Percentiles rank a stretch among this genome's conserved stretches.
These are phyloP conservation scores for Harringtonia lauricola DNA, from an alignment of 2,329 filamentous ascomycete species.

Conservation along the genomic window DNA sequence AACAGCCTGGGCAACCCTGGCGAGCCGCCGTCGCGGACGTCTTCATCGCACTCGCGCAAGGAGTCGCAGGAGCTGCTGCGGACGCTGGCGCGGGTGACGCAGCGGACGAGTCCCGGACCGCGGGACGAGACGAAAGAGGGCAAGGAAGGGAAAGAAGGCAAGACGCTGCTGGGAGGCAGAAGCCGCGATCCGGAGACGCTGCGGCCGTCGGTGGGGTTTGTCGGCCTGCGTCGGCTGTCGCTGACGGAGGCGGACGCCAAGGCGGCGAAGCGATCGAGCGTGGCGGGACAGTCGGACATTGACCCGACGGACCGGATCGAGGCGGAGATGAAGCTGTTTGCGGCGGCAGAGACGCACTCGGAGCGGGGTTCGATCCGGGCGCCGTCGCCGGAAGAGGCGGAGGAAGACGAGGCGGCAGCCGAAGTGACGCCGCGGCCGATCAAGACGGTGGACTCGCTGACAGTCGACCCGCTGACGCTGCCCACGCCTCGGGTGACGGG, in stretches of 20 bases:
- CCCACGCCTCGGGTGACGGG: constrained; percentile 44
- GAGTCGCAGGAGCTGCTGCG: constrained; percentile 39
- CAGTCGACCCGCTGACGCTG: constrained; percentile 32
- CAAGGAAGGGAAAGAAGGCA: not conserved
- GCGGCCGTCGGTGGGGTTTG: constrained; percentile 31
- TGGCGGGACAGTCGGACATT: constrained; percentile 32
- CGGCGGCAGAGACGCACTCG: constrained; percentile 41
- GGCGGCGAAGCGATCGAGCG: constrained; percentile 34
- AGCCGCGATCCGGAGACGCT: constrained; percentile 5
- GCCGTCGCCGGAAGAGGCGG: constrained; percentile 30
- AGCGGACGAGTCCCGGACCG: constrained; percentile 1
- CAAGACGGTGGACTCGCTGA: constrained; percentile 30
- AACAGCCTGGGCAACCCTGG: not conserved
- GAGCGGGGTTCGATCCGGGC: constrained; percentile 43
- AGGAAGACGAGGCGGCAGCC: constrained; percentile 10
- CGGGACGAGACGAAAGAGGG: not conserved
- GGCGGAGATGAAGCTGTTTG: constrained; percentile 45
- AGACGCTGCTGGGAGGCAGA: too few relatives aligned
- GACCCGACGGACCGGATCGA: constrained; percentile 47
- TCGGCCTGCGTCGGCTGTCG: constrained; percentile 27
- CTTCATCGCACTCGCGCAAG: constrained; percentile 16
- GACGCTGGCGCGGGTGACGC: constrained; percentile 30
- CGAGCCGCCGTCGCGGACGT: not conserved
- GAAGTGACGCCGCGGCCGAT: constrained; percentile 31
- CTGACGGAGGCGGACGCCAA: constrained; percentile 30